phyloP scores from a whole-genome alignment of 345 rosid species.

The Melastoma malabathricum region DNA sequence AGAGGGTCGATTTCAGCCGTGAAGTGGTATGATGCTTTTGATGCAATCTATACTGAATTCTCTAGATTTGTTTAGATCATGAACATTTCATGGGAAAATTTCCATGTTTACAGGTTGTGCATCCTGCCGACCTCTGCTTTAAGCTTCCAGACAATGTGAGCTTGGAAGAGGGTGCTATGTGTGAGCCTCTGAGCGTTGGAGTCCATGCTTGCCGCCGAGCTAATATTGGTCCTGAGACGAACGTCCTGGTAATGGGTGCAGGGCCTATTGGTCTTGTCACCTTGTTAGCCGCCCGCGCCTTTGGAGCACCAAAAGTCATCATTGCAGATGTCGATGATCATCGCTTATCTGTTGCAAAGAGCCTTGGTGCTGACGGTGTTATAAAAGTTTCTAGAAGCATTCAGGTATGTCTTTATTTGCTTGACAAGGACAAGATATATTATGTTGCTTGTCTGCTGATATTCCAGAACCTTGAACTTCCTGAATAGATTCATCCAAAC shows the following conservation, averaged over 20 bases:
- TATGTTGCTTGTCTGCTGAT: background rate
- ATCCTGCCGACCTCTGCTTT: conserved; percentile 77
- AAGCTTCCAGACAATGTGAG: conserved; percentile 75
- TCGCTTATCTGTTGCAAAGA: conserved; percentile 59
- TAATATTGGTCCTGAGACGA: conserved; percentile 52
- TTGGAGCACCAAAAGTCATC: conserved; percentile 66
- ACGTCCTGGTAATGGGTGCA: conserved; percentile 63
- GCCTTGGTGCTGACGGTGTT: conserved; percentile 53
- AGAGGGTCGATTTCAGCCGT: no score
- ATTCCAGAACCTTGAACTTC: background rate
- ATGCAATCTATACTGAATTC: no score
- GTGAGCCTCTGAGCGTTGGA: conserved; percentile 80
- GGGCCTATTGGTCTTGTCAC: conserved; percentile 92
- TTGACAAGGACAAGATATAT: background rate
- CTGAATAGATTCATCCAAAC: background rate
- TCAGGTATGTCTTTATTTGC: conserved; percentile 23
- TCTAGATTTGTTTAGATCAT: background rate
- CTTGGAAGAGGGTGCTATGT: conserved; percentile 92
- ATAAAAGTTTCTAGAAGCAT: conserved; percentile 46
- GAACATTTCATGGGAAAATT: background rate
- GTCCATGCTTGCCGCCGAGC: conserved; percentile 87
- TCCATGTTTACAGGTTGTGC: conserved; percentile 45
- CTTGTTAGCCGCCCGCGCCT: conserved; percentile 70
- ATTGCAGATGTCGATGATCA: conserved; percentile 61
- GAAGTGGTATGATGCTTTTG: no score